Base-by-base conservation (phyloP, 75 land plant species). In the Sequoiadendron giganteum region DNA sequence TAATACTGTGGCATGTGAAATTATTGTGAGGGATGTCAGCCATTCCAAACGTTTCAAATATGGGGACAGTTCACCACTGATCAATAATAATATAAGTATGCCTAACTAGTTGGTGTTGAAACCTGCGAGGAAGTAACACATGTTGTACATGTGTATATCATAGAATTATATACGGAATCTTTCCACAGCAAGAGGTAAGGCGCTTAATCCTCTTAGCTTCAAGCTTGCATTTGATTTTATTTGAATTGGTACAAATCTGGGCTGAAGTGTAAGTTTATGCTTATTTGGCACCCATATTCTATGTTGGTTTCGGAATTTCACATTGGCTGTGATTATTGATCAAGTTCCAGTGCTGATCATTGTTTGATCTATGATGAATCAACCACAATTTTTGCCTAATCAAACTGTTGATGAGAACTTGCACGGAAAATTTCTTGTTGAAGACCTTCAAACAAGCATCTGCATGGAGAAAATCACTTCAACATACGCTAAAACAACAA, bases 41-140 rank as follows among this genome's bases (percentile, higher is more conserved):
- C 82, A 91, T 14, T 87, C 87, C 72, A 91, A 91, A 48, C 86
- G 76, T 70, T 90, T 90, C 49, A 68, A 58, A 30, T 86, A 89
- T 75, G 91, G 90, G 15, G 25, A 52, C 14, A 89, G 90, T 49
- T 90, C 91, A 38, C 86, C 85, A 91, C 83, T 9, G 89, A 90
- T 85, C 85, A 56, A 43, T 90, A 81, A 89, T 90, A 68, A 90
- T 28, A 8, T 25, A 65, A 65, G n/a, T 65, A 25, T 65, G 30
- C 70, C 70, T 65, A 28, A 21, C 6, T 25, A 52, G 55, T 52
- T 52, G 55, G 55, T 3, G 55, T 52, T 52, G 55, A 52, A 52
- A 14, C 16, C 55, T 18, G 25, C 6, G 28, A 8, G 19, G 68
- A 61, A 61, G n/a, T 1, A 25, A 65, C 70, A 65, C 9, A 25